Conservation (phyloP, 495 filamentous ascomycete species). For the Cetradonia linearis region DNA sequence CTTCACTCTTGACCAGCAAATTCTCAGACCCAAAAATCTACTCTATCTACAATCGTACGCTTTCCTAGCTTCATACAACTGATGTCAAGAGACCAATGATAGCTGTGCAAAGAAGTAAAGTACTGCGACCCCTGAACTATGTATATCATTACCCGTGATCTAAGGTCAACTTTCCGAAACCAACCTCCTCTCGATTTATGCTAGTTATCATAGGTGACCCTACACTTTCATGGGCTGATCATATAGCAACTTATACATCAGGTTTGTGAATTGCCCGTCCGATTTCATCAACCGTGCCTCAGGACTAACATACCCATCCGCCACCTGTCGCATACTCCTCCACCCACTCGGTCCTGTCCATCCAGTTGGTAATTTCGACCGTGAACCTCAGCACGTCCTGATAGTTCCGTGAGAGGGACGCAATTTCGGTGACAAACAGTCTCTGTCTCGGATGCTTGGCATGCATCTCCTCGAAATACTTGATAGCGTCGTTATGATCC, state of each 20-base stretch:
- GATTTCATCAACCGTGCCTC: slow-evolving; percentile 38
- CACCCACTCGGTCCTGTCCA: slow-evolving; percentile 34
- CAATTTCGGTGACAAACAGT: slow-evolving; percentile 37
- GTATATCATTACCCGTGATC: too few relatives aligned
- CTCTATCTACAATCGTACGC: too few relatives aligned
- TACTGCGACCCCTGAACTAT: too few relatives aligned
- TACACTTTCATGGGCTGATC: slow-evolving; percentile 22
- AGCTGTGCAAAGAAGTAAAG: too few relatives aligned
- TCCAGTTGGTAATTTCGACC: slow-evolving; percentile 35
- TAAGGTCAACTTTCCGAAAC: too few relatives aligned
- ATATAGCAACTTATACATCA: slow-evolving; percentile 33
- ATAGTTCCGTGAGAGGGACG: slow-evolving; percentile 33
- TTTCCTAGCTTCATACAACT: too few relatives aligned
- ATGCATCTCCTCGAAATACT: slow-evolving; percentile 32
- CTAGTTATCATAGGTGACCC: too few relatives aligned
- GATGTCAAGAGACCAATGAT: too few relatives aligned
- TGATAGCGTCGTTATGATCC: slow-evolving; percentile 25
- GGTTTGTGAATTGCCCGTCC: slow-evolving; percentile 33
- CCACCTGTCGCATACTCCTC: slow-evolving; percentile 35
- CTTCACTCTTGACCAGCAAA: too few relatives aligned
- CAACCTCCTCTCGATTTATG: too few relatives aligned
- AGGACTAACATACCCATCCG: slow-evolving; percentile 38
- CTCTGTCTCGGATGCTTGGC: slow-evolving; percentile 28
- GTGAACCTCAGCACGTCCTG: slow-evolving; percentile 34
- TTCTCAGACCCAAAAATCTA: too few relatives aligned